Evolutionary conservation across 108 stramenopile species (phyloP), one percentile per base, ranked within the genome.

Genomic region (Bacterosira constricta): DNA sequence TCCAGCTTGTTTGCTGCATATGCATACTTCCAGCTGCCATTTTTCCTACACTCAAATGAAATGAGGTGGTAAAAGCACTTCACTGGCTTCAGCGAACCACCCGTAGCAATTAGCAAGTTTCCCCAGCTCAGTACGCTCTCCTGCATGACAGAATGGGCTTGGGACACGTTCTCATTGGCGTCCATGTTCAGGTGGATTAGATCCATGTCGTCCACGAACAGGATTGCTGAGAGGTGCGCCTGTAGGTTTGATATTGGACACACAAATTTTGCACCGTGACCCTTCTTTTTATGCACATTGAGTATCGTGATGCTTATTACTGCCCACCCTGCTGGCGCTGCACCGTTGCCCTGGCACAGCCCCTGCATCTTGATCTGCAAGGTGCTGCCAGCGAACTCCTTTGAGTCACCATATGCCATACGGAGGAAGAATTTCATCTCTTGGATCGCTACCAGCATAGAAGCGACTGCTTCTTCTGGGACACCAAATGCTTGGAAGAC

Each of bases 391-490:
- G 27, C 41, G 30, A 20, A 69, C 3, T 7, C 9, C n/a, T 37
- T 52, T 9, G 55, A 69, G 21, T 69, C 67, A 21, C 67, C n/a
- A n/a, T n/a, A n/a, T n/a, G n/a, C n/a, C n/a, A n/a, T n/a, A n/a
- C n/a, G n/a, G n/a, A n/a, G n/a, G n/a, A n/a, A 66, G 36, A 35
- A 66, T 18, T 54, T 52, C 66, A 66, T 66, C 21, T 66, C 52
- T 29, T 56, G 42, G 27, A 69, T 69, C 2, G 39, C 51, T 15
- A 15, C 55, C 3, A 41, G 54, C 54, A 68, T 54, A 1, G 54
- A 30, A 6, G 15, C 18, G 20, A 36, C n/a, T 18, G 49, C 64
- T 18, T 32, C 15, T 26, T 18, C 26, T 0, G 26, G 53, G 2
- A 3, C n/a, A 1, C 67, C 55, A 46, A 29, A 56, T 25, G 55